phyloP scores from a whole-genome alignment of 108 stramenopile species.

The Cylindrotheca fusiformis region DNA sequence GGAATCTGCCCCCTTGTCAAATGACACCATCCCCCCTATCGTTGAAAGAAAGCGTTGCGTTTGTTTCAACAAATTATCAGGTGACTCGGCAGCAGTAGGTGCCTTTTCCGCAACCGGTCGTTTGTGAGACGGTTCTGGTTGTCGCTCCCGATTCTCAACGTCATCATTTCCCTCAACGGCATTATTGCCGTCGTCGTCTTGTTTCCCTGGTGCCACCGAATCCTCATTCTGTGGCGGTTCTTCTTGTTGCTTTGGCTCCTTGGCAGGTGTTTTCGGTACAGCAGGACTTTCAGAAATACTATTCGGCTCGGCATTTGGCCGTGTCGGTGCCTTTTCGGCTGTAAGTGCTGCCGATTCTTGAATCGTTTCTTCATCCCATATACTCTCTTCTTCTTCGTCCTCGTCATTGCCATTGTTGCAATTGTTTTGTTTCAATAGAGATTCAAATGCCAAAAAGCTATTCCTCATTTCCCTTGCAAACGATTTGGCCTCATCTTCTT shows the following conservation, averaged over 20 bases:
- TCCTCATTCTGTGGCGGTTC: too few relatives aligned
- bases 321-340: neutral
- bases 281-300: neutral
- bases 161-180: neutral
- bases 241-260: too few relatives aligned
- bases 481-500: neutral
- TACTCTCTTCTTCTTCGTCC: conserved; percentile 20
- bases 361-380: conserved; percentile 27
- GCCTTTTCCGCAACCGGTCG: neutral
- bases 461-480: neutral
- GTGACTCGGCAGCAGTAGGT: too few relatives aligned
- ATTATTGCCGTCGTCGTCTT: neutral
- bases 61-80: neutral
- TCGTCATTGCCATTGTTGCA: conserved; percentile 10
- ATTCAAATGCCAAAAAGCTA: conserved; percentile 32
- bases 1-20: neutral
- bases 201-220: too few relatives aligned
- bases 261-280: neutral
- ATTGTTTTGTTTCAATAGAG: conserved; percentile 7
- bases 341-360: conserved; percentile 1
- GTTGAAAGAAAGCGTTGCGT: neutral
- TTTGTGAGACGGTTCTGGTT: neutral
- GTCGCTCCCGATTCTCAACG: too few relatives aligned
- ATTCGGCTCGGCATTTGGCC: neutral
- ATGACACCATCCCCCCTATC: neutral